A percentile compares a stretch with the other conserved stretches of the same genome.
Evolutionary conservation across 2,329 filamentous ascomycete genomes (phyloP).

Genomic region (Geosmithia flava): DNA sequence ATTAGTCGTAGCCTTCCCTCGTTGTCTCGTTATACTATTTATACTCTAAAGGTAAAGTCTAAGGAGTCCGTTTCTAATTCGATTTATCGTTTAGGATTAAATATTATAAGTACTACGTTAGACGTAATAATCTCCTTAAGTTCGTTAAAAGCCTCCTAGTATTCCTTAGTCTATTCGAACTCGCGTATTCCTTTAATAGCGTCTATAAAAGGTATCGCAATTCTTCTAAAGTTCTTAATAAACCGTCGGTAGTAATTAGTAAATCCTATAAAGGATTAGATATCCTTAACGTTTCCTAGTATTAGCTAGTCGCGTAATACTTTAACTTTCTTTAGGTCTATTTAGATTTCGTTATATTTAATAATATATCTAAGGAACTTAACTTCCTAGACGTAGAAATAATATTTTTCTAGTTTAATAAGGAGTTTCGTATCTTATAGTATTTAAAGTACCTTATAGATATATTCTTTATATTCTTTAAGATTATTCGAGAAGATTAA

Average conservation of each 20-base stretch:
- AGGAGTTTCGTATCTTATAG: constrained; percentile 1
- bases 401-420: background rate
- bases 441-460: constrained; percentile 1
- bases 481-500: constrained; percentile 8
- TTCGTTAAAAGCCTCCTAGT: background rate
- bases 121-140: background rate
- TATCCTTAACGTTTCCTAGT: background rate
- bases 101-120: background rate
- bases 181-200: constrained; percentile 1
- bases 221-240: constrained; percentile 1
- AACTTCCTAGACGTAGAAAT: too few species aligned
- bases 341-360: background rate
- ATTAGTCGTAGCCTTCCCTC: background rate
- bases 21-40: background rate
- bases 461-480: constrained; percentile 5
- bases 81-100: background rate
- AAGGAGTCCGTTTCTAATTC: constrained; percentile 5
- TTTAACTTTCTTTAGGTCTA: constrained; percentile 1
- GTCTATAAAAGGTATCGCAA: background rate
- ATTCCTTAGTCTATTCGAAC: background rate
- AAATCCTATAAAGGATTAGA: constrained; percentile 3
- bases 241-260: constrained; percentile 3
- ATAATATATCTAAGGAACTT: background rate
- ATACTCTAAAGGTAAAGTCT: constrained; percentile 1
- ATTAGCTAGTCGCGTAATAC: background rate